Percentiles rank a stretch among this genome's conserved stretches.
Evolutionary conservation across 495 filamentous ascomycete species (phyloP).

Genomic region (Penicillium paradoxum): DNA sequence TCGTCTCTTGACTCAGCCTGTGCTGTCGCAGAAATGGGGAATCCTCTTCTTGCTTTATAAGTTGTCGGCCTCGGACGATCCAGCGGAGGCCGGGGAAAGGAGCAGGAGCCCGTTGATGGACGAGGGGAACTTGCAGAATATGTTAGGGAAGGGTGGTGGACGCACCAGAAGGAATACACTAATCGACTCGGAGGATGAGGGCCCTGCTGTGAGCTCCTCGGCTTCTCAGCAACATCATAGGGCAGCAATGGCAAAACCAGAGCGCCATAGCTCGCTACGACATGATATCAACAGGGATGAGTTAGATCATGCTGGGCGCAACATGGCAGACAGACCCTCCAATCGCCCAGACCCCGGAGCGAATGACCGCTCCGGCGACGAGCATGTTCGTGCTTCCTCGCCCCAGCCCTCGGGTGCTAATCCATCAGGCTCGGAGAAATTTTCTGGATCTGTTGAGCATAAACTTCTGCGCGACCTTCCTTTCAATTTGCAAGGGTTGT

Average conservation of each 20-base stretch:
- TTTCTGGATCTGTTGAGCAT: slow-evolving; percentile 60
- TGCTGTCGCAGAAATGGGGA: slow-evolving; percentile 92
- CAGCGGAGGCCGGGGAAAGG: slow-evolving; percentile 25
- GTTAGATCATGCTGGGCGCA: slow-evolving; percentile 10
- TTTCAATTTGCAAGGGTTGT: slow-evolving; percentile 90
- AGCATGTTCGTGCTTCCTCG: slow-evolving; percentile 11
- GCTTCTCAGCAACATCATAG: slow-evolving; percentile 33
- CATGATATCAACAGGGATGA: slow-evolving; percentile 20
- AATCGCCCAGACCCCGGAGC: slow-evolving; percentile 17
- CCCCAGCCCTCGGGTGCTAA: slow-evolving; percentile 14
- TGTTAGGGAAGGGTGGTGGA: slow-evolving; percentile 27
- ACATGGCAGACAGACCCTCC: slow-evolving; percentile 11
- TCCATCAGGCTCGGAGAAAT: slow-evolving; percentile 4
- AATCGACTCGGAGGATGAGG: slow-evolving; percentile 37
- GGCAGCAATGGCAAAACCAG: slow-evolving; percentile 9
- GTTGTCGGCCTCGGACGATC: slow-evolving; percentile 56
- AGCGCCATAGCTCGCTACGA: slow-evolving; percentile 28
- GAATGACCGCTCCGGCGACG: slow-evolving; percentile 16
- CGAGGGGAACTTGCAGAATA: slow-evolving; percentile 33
- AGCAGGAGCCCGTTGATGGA: slow-evolving; percentile 40
- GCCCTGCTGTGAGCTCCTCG: slow-evolving; percentile 42
- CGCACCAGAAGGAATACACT: slow-evolving; percentile 19
- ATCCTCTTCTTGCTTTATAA: slow-evolving; percentile 87
- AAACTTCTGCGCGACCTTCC: slow-evolving; percentile 85
- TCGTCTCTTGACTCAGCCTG: slow-evolving; percentile 78